Conservation (phyloP, 495 filamentous ascomycete species). For the Daldinia bambusicola region DNA sequence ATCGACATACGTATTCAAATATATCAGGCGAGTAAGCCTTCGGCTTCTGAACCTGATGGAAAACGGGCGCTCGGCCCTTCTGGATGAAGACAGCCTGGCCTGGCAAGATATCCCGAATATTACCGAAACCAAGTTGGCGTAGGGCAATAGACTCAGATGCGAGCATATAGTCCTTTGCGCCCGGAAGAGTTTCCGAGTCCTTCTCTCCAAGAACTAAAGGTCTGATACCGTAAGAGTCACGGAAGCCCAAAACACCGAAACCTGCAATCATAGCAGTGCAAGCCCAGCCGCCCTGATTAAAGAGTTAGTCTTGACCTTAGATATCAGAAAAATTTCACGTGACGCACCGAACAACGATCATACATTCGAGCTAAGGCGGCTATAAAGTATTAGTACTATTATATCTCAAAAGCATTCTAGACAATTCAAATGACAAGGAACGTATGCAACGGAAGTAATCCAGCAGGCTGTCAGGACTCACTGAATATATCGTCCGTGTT, state of each 20-base stretch:
- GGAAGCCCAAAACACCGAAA: constrained; percentile 89
- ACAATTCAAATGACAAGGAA: neutral
- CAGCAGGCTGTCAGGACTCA: neutral
- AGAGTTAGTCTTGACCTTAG: neutral
- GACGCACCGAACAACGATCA: constrained; percentile 1
- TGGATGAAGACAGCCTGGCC: constrained; percentile 94
- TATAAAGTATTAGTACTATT: neutral
- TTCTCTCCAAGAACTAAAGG: constrained; percentile 85
- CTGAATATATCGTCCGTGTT: constrained; percentile 92
- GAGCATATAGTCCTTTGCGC: constrained; percentile 93
- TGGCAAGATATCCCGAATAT: constrained; percentile 85
- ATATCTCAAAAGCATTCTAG: neutral
- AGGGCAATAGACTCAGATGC: constrained; percentile 96
- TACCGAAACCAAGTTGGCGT: constrained; percentile 82
- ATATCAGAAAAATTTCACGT: neutral
- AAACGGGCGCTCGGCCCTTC: constrained; percentile 79
- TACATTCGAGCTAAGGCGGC: neutral
- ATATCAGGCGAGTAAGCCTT: constrained; percentile 89
- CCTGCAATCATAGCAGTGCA: constrained; percentile 89
- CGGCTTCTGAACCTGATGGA: constrained; percentile 77
- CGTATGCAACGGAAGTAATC: neutral
- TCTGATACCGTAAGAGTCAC: constrained; percentile 89
- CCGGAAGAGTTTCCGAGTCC: constrained; percentile 66
- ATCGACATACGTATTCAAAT: constrained; percentile 73
- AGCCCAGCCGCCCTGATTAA: constrained; percentile 18